Evolutionary conservation across 2,329 filamentous ascomycete species (phyloP), one percentile per base, ranked within the genome.

Genomic region (Cadophora sp.): DNA sequence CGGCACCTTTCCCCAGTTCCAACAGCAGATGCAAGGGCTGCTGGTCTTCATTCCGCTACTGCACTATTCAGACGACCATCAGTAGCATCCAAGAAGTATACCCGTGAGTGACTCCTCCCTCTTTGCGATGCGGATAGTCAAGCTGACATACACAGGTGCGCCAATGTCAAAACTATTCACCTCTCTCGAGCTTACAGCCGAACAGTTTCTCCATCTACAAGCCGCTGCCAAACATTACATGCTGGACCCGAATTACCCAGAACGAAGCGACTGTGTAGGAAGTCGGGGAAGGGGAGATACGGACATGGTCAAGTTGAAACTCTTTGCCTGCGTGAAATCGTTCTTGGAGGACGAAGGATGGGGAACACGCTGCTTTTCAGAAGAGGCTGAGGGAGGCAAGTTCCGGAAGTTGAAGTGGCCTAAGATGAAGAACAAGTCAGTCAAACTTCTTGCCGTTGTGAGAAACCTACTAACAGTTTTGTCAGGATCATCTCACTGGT

Each of bases 171-270:
- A 73, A 45, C 41, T 77, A 3, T 76, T 74, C 53, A 68, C 67
- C 11, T 73, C 71, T 16, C 67, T 78, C 24, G 72, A 76, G 39
- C 36, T 78, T 11, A 66, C 65, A 27, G 68, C 74, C 4, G 73
- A 76, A 62, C 65, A 71, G 41, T 78, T 76, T 59, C 65, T 76
- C 16, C 65, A 68, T 16, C 66, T 78, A n/a, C 75, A 77, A 68
- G 70, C 71, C 50, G 73, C 70, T 27, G 76, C 75, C n/a, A 78
- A 78, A 65, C 24, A 55, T 3, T 78, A 73, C 55, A 78, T 78
- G 76, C 66, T 78, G 33, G 74, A 78, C 55, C 62, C 68, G 24
- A 59, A 61, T n/a, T 65, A 75, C 53, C 75, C 74, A 9, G 75
- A 78, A 53, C 67, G 76, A 67, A 66, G 64, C 20, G 71, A 73